A percentile compares a stretch with the other conserved stretches of the same genome.
phyloP scores from a whole-genome alignment of 192 early-diverging fungal species.

The Chytriomyces confervae region DNA sequence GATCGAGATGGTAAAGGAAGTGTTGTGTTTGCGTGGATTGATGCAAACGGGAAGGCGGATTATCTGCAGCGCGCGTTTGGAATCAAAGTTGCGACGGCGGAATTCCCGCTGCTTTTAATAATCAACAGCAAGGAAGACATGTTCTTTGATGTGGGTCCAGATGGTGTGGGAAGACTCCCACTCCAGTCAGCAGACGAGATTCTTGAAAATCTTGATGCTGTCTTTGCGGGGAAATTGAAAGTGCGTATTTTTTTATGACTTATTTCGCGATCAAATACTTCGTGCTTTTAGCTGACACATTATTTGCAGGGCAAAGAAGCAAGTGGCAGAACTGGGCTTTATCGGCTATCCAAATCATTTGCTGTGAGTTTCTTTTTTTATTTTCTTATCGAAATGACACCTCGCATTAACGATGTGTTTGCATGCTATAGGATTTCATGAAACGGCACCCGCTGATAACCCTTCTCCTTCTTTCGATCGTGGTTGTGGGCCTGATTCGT shows the following conservation, averaged over 20 bases:
- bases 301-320: too few species aligned
- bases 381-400: neutral
- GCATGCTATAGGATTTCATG: neutral
- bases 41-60: constrained; percentile 39
- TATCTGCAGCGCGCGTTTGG: constrained; percentile 57
- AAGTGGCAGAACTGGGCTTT: too few species aligned
- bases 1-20: constrained; percentile 43
- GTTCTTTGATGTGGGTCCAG: constrained; percentile 44
- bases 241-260: neutral
- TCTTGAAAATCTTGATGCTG: constrained; percentile 10
- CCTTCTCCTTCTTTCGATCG: too few species aligned
- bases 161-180: constrained; percentile 4
- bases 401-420: neutral
- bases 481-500: neutral
- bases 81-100: constrained; percentile 10
- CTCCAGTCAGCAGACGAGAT: neutral
- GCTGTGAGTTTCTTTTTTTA: neutral
- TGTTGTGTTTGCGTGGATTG: constrained; percentile 49
- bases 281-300: too few species aligned
- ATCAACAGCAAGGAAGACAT: constrained; percentile 50
- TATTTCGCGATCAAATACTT: too few species aligned
- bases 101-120: constrained; percentile 45
- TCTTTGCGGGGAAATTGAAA: constrained; percentile 13
- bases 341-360: too few species aligned
- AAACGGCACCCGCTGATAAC: neutral